Evolutionary conservation across 2,329 filamentous ascomycete genomes (phyloP), one percentile per base, ranked within the genome.

Genomic region (Zymoseptoria tritici): DNA sequence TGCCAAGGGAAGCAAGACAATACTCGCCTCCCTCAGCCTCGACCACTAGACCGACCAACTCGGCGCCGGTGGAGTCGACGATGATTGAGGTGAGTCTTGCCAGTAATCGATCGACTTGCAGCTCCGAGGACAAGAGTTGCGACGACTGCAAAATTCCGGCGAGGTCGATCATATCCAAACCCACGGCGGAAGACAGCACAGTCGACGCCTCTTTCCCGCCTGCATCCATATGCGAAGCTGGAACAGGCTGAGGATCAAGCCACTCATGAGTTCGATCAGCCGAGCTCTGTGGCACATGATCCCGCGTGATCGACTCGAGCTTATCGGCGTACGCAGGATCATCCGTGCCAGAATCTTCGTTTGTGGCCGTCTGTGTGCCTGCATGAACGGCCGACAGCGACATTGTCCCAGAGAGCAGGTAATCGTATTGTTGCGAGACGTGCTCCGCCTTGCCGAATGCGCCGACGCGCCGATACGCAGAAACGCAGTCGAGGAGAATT

Each of bases 31-130:
- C 83, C 52, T 85, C 83, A 59, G 89, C 87, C 66, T 89, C 85
- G 8, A 91, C 84, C 21, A 91, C 81, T 57, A 93, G 88, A 13
- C 87, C 88, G 19, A 87, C 88, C 5, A 88, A 78, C 2, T 87
- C 87, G 8, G 87, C 88, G 49, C 88, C 88, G 56, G 88, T 91
- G 0, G 87, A 90, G 66, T 91, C 87, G 24, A 92, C 74, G 54
- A 92, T 90, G 62, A 92, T 89, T 62, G 90, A 85, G 66, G 88
- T 90, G 85, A 93, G 90, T 50, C 89, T 91, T 68, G 87, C 86
- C 62, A 92, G 80, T 3, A 93, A 80, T 67, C 87, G 83, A 64
- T 92, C 88, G 11, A 92, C 83, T 64, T 88, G 83, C 9, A 93
- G 75, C 55, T 91, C 87, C 16, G 88, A 91, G 4, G 89, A 92